Evolutionary conservation across 108 stramenopile genomes (phyloP), one percentile per base, ranked within the genome.

Genomic region (Aurantiochytrium sp.): DNA sequence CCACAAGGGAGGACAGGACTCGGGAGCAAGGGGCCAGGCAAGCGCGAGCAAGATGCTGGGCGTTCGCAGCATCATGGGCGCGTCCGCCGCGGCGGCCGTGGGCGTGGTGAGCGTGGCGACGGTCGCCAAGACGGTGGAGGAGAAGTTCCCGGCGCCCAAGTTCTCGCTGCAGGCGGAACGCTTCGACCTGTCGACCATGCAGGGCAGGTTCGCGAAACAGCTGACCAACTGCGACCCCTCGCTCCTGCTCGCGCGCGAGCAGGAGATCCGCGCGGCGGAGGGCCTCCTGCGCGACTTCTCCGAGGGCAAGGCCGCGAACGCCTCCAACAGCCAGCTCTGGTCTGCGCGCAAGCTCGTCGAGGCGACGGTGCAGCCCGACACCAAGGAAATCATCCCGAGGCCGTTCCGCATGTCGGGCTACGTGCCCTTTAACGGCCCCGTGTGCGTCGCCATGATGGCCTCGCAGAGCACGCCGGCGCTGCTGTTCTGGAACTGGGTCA

Each of bases 321-420:
- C 83, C 19, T 91, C 92, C 5, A 92, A 93, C 44, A 91, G 91
- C n/a, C 53, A 93, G 10, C 49, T 93, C 19, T 93, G 93, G 93
- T 58, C 43, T 19, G 93, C 93, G 21, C 91, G 91, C 45, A 72
- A 93, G n/a, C 87, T 93, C 28, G 91, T 91, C 49, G 93, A 94
- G 57, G 60, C 90, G 23, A 96, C 97, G 8, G 89, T 97, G 58
- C 98, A 98, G 90, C 98, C 98, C 16, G 97, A 97, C 44, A 97
- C 97, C 16, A 95, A 95, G 23, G 96, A 97, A 88, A 76, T 93
- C 44, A 96, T 98, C 90, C 96, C 96, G 29, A 88, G 92, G 47
- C 95, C 95, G 18, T 96, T 95, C 90, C 95, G 96, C 28, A 96
- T 97, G 96, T 92, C 91, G 8, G 96, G 96, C 23, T 96, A 96